phyloP scores from a whole-genome alignment of 305 asterid genomes.

The Fraxinus xanthoxyloides region DNA sequence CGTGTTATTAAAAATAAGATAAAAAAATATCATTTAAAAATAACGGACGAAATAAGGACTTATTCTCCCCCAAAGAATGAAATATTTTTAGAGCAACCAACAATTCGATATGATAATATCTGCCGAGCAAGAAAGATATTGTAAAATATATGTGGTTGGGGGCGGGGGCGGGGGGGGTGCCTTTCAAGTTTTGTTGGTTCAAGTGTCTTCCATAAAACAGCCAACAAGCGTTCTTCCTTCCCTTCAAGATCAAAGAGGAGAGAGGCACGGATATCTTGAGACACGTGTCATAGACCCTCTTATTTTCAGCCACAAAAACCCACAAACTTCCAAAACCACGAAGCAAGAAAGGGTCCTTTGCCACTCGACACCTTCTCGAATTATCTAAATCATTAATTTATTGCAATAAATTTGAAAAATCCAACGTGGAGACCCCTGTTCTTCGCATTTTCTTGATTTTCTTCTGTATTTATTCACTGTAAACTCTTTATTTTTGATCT shows the following conservation, averaged over 20 bases:
- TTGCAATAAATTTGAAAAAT: not conserved
- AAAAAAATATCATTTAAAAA: too few relatives aligned
- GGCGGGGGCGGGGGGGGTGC: too few relatives aligned
- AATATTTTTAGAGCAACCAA: not conserved
- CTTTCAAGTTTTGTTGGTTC: conserved; percentile 12
- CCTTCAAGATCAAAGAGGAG: not conserved
- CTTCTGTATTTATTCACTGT: conserved; percentile 24
- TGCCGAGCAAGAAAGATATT: conserved; percentile 12
- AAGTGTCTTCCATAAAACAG: conserved; percentile 36
- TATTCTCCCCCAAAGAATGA: not conserved
- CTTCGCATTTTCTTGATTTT: conserved; percentile 19
- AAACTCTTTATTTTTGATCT: conserved; percentile 18
- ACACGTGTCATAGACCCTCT: conserved; percentile 39
- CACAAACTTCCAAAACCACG: conserved; percentile 18
- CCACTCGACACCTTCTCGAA: conserved; percentile 43
- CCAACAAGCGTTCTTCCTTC: conserved; percentile 7
- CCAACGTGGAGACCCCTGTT: conserved; percentile 32
- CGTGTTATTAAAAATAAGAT: too few relatives aligned
- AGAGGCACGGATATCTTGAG: not conserved
- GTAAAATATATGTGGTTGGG: not conserved
- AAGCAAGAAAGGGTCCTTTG: conserved; percentile 33
- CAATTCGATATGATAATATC: too few relatives aligned
- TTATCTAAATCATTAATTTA: conserved; percentile 32
- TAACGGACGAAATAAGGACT: too few relatives aligned
- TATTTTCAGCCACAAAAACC: conserved; percentile 41